Percentiles rank a stretch among this genome's conserved stretches.
Evolutionary conservation across 2,329 filamentous ascomycete species (phyloP).

Genomic region (Sporothrix humicola): DNA sequence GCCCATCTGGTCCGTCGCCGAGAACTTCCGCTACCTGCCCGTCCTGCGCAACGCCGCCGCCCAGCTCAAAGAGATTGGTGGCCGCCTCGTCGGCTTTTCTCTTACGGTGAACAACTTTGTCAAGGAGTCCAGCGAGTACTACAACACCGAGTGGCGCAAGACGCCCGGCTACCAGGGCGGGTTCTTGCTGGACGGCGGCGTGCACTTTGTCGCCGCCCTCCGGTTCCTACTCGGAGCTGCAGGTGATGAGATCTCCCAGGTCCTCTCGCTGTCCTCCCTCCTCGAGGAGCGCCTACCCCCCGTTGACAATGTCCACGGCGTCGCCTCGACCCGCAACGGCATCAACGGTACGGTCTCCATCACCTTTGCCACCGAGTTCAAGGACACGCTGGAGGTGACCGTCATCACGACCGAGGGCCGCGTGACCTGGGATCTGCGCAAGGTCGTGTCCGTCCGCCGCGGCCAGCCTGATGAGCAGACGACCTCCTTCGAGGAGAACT

Average conservation of each 20-base stretch:
- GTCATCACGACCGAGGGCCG: conserved; percentile 42
- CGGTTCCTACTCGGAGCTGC: conserved; percentile 60
- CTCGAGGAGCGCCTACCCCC: conserved; percentile 64
- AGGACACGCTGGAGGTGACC: conserved; percentile 39
- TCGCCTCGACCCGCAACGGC: conserved; percentile 44
- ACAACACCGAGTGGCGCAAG: conserved; percentile 64
- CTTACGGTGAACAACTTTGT: conserved; percentile 54
- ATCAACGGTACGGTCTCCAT: conserved; percentile 41
- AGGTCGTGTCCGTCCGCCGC: conserved; percentile 37
- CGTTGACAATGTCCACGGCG: conserved; percentile 69
- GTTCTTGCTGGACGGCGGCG: conserved; percentile 76
- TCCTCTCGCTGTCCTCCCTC: conserved; percentile 62
- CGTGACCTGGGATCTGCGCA: conserved; percentile 40
- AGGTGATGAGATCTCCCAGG: conserved; percentile 49
- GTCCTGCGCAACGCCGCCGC: conserved; percentile 39
- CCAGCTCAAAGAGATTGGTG: conserved; percentile 41
- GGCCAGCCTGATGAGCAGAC: conserved; percentile 16
- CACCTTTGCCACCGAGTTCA: conserved; percentile 45
- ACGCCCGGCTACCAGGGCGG: conserved; percentile 74
- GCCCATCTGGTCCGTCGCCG: conserved; percentile 66
- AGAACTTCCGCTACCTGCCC: conserved; percentile 68
- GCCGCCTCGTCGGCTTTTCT: conserved; percentile 46
- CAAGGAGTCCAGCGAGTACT: conserved; percentile 52
- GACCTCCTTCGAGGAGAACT: conserved; percentile 24
- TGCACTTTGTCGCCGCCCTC: conserved; percentile 71